Conservation (phyloP, 164 flowering plant species). For the Protea cynaroides region DNA sequence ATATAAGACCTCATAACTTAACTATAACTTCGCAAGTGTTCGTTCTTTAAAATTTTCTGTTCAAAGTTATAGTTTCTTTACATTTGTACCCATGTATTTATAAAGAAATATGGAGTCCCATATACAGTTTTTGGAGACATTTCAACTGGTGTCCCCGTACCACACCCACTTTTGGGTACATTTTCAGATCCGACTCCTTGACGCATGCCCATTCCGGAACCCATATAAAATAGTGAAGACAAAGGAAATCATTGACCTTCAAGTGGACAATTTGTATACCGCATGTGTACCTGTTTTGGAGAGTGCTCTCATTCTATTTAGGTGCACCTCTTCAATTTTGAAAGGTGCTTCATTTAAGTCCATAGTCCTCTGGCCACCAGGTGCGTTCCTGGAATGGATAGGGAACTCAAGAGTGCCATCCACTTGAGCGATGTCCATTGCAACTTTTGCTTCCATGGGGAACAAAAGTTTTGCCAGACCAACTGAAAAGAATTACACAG, state of each 20-base stretch:
- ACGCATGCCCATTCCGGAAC: too few species aligned
- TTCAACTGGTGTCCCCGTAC: too few species aligned
- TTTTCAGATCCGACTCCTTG: too few species aligned
- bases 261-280: neutral
- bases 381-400: slow-evolving; percentile 15
- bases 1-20: too few species aligned
- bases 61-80: too few species aligned
- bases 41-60: too few species aligned
- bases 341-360: slow-evolving; percentile 83
- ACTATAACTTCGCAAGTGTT: too few species aligned
- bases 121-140: too few species aligned
- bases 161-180: too few species aligned
- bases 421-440: slow-evolving; percentile 82
- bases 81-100: too few species aligned
- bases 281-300: slow-evolving; percentile 59
- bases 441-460: slow-evolving; percentile 82
- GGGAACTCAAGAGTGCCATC: slow-evolving; percentile 62
- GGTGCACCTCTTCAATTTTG: slow-evolving; percentile 63
- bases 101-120: too few species aligned
- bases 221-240: neutral
- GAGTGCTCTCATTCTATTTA: slow-evolving; percentile 58
- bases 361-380: slow-evolving; percentile 37
- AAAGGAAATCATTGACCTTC: neutral
- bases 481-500: slow-evolving; percentile 33
- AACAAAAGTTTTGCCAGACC: slow-evolving; percentile 70